Base-by-base conservation (phyloP, 2,329 filamentous ascomycete species). In the Cylindrodendrum hubeiense region DNA sequence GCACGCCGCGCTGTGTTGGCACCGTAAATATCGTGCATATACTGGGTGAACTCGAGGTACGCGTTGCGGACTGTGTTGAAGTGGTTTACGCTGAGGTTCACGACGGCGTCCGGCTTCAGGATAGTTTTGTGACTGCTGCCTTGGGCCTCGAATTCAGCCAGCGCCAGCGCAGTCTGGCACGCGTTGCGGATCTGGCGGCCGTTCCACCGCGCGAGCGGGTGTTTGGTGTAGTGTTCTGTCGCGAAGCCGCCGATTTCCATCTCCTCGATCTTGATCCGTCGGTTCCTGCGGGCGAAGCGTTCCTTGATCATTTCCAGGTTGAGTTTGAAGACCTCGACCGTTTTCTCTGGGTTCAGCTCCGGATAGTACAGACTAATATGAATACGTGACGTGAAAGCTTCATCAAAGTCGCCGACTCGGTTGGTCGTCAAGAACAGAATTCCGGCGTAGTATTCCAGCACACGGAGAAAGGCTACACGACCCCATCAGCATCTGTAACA, bases 121-220 rank as follows among this genome's bases (percentile, higher is more conserved):
- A 58, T 56, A 5, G 37, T 49, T 21, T 61, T 13, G 46, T 56
- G 51, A 19, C 30, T 50, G 21, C 50, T 22, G 1, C 63, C 47
- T 28, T 61, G 53, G 10, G 58, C 58, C 9, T 65, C 57, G 10
- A 61, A 65, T 24, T 65, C 58, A 8, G 63, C 63, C 3, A 62
- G 58, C 4, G 63, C 57, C 13, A 65, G 26, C 3, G 58, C 63
- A 8, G 63, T 67, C 26, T 66, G 62, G 19, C 63, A 70, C 2
- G 67, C 67, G 19, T 70, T 70, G 10, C 62, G 64, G 21, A 70
- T 67, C 46, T 70, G 68, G 19, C 77, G 67, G 4, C 63, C 57
- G 47, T 65, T 65, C 57, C 73, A 83, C 90, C 33, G 77, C 10
- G 41, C 33, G 5, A 49, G 22, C 26, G 30, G 50, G 52, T 44